phyloP scores from a whole-genome alignment of 108 stramenopile species.

The Chaetoceros muelleri region DNA sequence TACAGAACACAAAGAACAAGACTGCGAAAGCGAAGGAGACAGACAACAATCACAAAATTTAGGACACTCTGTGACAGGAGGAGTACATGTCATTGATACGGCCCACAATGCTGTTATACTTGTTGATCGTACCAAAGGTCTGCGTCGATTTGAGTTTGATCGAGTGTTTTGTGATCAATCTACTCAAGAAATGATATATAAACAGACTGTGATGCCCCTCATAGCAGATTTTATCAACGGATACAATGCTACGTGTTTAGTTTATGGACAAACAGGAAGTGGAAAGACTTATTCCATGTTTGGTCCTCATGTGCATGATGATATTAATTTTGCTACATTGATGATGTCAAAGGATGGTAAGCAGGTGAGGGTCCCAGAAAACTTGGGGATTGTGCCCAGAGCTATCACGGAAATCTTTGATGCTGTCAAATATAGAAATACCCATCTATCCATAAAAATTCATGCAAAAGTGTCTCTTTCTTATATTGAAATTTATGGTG shows the following conservation, averaged over 20 bases:
- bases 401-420: conserved; percentile 7
- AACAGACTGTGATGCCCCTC: conserved; percentile 17
- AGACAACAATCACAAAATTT: not conserved
- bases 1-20: not conserved
- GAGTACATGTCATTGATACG: conserved; percentile 25
- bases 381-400: conserved; percentile 6
- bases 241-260: conserved; percentile 45
- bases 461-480: conserved; percentile 1
- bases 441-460: conserved; percentile 3
- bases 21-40: conserved; percentile 2
- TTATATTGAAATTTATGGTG: conserved; percentile 50
- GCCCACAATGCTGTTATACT: conserved; percentile 29
- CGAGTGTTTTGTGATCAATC: conserved; percentile 23
- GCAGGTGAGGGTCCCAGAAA: not conserved
- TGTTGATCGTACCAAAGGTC: conserved; percentile 32
- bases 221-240: conserved; percentile 48
- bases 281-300: conserved; percentile 74
- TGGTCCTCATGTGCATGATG: conserved; percentile 21
- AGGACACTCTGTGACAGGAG: conserved; percentile 11
- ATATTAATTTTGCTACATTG: not conserved
- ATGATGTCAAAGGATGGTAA: no score
- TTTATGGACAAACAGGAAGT: conserved; percentile 63
- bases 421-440: conserved; percentile 3
- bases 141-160: conserved; percentile 48
- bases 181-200: conserved; percentile 32